A percentile compares a stretch with the other conserved stretches of the same genome.
phyloP scores from a whole-genome alignment of 2,329 filamentous ascomycete species.

The Colletotrichum aenigma region DNA sequence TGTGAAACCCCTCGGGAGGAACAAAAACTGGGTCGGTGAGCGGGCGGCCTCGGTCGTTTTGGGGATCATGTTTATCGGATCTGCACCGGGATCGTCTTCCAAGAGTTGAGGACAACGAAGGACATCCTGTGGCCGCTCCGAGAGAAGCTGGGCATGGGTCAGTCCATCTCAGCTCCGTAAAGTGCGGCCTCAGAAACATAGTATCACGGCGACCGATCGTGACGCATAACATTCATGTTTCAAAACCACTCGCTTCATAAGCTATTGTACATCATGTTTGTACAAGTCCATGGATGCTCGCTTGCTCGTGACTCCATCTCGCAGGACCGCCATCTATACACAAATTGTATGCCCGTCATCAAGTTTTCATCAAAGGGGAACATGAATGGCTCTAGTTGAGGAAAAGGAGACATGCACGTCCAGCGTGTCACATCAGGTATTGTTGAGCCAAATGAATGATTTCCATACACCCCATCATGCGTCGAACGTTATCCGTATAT shows the following conservation, averaged over 20 bases:
- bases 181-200: not conserved
- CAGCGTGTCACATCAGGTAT: not conserved
- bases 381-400: not conserved
- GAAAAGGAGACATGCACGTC: not conserved
- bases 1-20: not conserved
- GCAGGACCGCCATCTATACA: not conserved
- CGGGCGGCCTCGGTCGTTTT: not conserved
- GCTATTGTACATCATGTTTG: not conserved
- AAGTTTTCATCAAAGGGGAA: not conserved
- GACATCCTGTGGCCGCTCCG: not conserved
- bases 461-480: not conserved
- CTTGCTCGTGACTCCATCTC: not conserved
- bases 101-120: not conserved
- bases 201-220: not conserved
- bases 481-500: not conserved
- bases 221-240: not conserved
- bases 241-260: not conserved
- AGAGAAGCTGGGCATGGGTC: not conserved
- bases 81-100: not conserved
- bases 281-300: not conserved
- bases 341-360: not conserved
- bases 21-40: not conserved
- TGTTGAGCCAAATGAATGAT: not conserved
- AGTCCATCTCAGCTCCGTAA: not conserved
- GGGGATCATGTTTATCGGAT: not conserved